Base-by-base conservation (phyloP, 2,329 filamentous ascomycete species). In the Aspergillus glaucus region DNA sequence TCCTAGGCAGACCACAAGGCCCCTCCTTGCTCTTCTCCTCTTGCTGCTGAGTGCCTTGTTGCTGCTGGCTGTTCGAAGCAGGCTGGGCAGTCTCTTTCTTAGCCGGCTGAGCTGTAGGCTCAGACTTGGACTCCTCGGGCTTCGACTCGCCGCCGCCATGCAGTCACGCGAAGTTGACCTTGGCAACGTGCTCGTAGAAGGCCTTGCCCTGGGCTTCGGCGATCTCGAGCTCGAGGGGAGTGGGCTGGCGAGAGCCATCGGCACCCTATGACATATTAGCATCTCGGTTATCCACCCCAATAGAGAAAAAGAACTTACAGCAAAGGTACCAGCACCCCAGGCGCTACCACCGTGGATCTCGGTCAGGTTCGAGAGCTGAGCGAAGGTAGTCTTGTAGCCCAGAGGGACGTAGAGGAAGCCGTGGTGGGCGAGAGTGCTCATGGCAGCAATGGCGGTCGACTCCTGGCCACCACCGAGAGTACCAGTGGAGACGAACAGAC, bases 401-500 rank as follows among this genome's bases (percentile, higher is more conserved):
- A 97, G 79, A 44, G 93, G 93, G n/a, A 97, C 90, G 70, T 86
- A 97, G 78, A 93, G 86, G 75, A 97, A 86, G 64, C 93, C 93
- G 77, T 97, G 93, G 76, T 97, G 93, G 52, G 85, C 71, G 47
- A 97, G 77, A 15, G 92, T 97, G 64, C 85, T 89, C 81, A 97
- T 83, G 67, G 85, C 76, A 30, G 85, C 78, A 55, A 96, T 75
- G 59, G 81, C 85, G 43, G 93, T 98, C 49, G 82, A 85, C 76
- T 98, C 93, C 77, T 98, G 93, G 55, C 93, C 93, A 68, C 93
- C 93, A 54, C 93, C 93, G 48, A 77, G 76, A 49, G 84, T 86
- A 52, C 77, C 90, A n/a, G 89, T 94, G 54, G 85, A 88, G 71
- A 98, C 74, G 80, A 98, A 98, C 53, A 96, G 57, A 63, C 92